phyloP scores from a whole-genome alignment of 345 rosid genomes.

The Arabidopsis arenosa region DNA sequence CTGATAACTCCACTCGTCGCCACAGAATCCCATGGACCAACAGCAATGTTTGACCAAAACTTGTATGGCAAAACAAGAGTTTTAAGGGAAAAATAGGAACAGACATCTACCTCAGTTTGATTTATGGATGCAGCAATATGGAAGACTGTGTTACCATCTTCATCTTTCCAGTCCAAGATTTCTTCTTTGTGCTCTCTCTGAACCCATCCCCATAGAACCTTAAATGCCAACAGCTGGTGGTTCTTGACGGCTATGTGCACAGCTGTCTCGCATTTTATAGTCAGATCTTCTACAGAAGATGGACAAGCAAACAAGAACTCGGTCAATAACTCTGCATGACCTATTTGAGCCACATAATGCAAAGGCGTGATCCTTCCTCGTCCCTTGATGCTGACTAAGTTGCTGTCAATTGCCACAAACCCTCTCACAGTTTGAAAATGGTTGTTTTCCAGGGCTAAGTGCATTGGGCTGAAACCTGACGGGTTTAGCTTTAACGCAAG shows the following conservation, averaged over 20 bases:
- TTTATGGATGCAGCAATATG: constrained; percentile 44
- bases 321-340: neutral
- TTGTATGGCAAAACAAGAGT: neutral
- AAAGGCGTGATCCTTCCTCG: constrained; percentile 45
- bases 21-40: neutral
- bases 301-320: constrained; percentile 39
- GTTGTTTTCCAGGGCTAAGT: constrained; percentile 37
- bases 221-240: neutral
- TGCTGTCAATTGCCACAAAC: constrained; percentile 27
- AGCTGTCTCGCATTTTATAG: constrained; percentile 35
- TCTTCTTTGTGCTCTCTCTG: constrained; percentile 29
- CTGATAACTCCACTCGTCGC: neutral
- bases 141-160: constrained; percentile 48
- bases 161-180: constrained; percentile 48
- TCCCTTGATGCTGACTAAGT: constrained; percentile 44
- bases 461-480: constrained; percentile 42
- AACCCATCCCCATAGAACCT: constrained; percentile 47
- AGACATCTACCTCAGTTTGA: constrained; percentile 35
- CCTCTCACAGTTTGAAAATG: constrained; percentile 16
- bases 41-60: neutral
- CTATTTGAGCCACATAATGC: constrained; percentile 39
- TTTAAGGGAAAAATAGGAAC: neutral
- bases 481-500: constrained; percentile 42
- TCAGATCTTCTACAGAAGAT: constrained; percentile 48
- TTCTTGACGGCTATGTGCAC: constrained; percentile 47